These are phyloP conservation scores for Oryza glaberrima DNA, from an alignment of 176 grass and related monocot species.

Conservation along the genomic window DNA sequence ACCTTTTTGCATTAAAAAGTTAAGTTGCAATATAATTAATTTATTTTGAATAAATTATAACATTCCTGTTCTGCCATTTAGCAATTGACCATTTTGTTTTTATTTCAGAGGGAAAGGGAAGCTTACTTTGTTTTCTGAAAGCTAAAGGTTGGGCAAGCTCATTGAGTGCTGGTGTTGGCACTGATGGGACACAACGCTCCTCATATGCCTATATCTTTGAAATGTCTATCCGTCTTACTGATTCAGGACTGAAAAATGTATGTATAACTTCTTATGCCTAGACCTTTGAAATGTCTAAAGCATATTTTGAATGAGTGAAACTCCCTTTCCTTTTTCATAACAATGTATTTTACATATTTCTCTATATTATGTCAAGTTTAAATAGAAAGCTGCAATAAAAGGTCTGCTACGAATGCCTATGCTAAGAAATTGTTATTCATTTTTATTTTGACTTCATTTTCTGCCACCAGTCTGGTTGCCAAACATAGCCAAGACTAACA, in stretches of 20 bases:
- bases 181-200: slow-evolving; percentile 70
- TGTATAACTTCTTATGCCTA: slow-evolving; percentile 14
- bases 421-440: background rate
- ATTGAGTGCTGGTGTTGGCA: slow-evolving; percentile 84
- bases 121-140: slow-evolving; percentile 92
- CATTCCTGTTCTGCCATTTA: background rate
- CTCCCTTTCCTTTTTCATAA: slow-evolving; percentile 19
- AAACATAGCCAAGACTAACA: slow-evolving; percentile 9
- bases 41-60: slow-evolving; percentile 1
- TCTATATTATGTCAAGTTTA: background rate
- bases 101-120: slow-evolving; percentile 93
- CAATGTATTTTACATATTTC: slow-evolving; percentile 1
- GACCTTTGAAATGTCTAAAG: background rate
- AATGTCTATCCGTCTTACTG: slow-evolving; percentile 74
- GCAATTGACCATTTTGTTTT: slow-evolving; percentile 35
- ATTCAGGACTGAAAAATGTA: slow-evolving; percentile 94
- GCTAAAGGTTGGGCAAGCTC: slow-evolving; percentile 78
- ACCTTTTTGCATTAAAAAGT: slow-evolving; percentile 20
- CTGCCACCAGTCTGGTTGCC: background rate
- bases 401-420: background rate
- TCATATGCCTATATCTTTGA: slow-evolving; percentile 86
- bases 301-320: slow-evolving; percentile 16
- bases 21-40: slow-evolving; percentile 2
- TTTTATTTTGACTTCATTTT: background rate
- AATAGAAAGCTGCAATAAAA: slow-evolving; percentile 3